Conservation (phyloP, 148 eudicot species). For the Dianthus caryophyllus region DNA sequence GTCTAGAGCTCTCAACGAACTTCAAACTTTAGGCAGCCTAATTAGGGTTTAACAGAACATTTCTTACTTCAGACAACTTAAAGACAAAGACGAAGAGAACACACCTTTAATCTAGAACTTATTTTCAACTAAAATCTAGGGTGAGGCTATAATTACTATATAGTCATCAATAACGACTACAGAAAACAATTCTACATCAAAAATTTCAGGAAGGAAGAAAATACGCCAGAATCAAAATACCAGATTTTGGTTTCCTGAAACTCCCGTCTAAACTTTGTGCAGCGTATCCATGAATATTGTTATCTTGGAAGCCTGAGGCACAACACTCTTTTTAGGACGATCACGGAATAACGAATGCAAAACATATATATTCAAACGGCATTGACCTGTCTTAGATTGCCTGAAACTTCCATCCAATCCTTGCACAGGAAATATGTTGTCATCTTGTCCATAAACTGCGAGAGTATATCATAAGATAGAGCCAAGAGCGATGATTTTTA, state of each 20-base stretch:
- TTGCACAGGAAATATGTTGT: constrained; percentile 30
- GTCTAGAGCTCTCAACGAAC: not conserved
- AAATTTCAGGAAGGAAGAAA: not conserved
- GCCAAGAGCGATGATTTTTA: not conserved
- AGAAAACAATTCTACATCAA: not conserved
- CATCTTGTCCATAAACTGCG: constrained; percentile 42
- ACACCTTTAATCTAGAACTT: too few relatives aligned
- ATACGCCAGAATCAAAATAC: constrained; percentile 22
- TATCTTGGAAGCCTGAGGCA: constrained; percentile 39
- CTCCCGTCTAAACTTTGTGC: constrained; percentile 37
- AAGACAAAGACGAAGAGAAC: too few relatives aligned
- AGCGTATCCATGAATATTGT: constrained; percentile 30
- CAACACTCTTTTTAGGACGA: constrained; percentile 10
- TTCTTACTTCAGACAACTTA: too few relatives aligned
- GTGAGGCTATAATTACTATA: not conserved
- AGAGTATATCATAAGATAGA: constrained; percentile 8
- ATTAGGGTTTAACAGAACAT: too few relatives aligned
- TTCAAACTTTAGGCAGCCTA: not conserved
- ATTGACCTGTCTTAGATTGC: constrained; percentile 38
- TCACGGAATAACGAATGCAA: constrained; percentile 4
- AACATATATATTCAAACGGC: not conserved
- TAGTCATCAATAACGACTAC: not conserved
- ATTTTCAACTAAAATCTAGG: not conserved
- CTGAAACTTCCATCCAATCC: constrained; percentile 44
- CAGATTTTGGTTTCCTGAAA: constrained; percentile 42